Base-by-base conservation (phyloP, 257 asterid genomes). In the Solanum medicagineum region DNA sequence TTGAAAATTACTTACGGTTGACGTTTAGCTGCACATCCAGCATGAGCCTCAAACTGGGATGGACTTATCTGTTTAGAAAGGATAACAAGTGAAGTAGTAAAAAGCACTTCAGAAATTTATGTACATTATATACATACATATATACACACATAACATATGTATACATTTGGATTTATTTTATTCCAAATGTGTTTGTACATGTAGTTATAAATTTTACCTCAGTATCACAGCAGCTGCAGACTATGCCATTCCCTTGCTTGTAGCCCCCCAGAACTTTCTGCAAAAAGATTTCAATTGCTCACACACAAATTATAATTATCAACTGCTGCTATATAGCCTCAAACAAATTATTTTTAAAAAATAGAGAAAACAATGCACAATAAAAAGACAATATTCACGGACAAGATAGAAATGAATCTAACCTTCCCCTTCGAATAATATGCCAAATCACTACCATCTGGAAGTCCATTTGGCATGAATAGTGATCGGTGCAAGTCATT, bases 381-480 rank as follows among this genome's bases (percentile, higher is more conserved):
- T 36, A 57, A 54, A 53, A 20, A 26, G 24, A 49, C 22, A 54
- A 8, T 26, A 53, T 26, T 29, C 17, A 53, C 26, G 29, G 83
- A 26, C 20, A 4, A 16, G 65, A 79, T 17, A 79, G 26, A 79
- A 10, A 53, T 79, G 65, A 79, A 42, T 71, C 80, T 93, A 88
- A 97, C 99, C 99, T 97, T 97, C 83, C 99, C 99, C 90, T 93
- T 94, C 16, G 99, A 94, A 90, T 93, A 97, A 87, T 97, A 97
- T 87, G 97, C 95, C 93, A 97, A 90, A 71, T 92, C 96, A 71
- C 99, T 97, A 83, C 99, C 99, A 91, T 97, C 98, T 82, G 98
- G 99, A 88, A 97, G 94, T 88, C 99, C 99, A 90, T 93, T 92
- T 42, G 99, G 99, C 99, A 95, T 90, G 88, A 97, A 97, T 65